Base-by-base conservation (phyloP, 2,329 filamentous ascomycete genomes). In the Dichotomopilus funicola region DNA sequence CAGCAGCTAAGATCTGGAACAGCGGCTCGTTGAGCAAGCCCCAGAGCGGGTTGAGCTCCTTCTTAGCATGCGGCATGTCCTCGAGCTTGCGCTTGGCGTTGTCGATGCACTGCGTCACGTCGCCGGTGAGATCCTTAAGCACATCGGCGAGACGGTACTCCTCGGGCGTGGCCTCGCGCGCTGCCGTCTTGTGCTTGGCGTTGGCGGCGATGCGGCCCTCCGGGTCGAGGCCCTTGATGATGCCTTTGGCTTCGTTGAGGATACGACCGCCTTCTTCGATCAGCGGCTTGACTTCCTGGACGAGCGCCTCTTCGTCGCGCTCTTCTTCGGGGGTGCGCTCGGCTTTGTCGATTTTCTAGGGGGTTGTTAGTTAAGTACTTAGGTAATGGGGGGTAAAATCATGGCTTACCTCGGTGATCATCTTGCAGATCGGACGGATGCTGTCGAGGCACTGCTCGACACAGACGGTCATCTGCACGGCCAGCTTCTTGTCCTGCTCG, bases 21-120 rank as follows among this genome's bases (percentile, higher is more conserved):
- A 96, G 76, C 9, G 91, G 91, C 77, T 96, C 89, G 38, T 83
- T 83, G 11, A 94, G 76, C 49, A 96, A 77, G 35, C 77, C 83
- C 90, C 91, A 95, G 35, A 96, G 82, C 9, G 91, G 91, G 75
- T 92, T 96, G 58, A 96, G 80, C 76, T 92, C 86, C 79, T 95
- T 92, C 86, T 96, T 95, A 44, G 90, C 91, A 63, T 95, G 88
- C 5, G 91, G 91, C 88, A 96, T 94, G 67, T 89, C 88, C 66
- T 88, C 84, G 59, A 96, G 88, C 77, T 89, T 96, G 75, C 87
- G 88, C 82, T 91, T 94, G 33, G 88, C 88, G 61, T 87, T 85
- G 67, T 96, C 91, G 63, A 96, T 92, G 31, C 86, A 89, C 65
- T 86, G 84, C 47, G 88, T 86, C 27, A 96, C 88, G 33, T 83